These are phyloP conservation scores for Arachis stenosperma DNA, from an alignment of 306 rosid genomes.

Conservation along the genomic window DNA sequence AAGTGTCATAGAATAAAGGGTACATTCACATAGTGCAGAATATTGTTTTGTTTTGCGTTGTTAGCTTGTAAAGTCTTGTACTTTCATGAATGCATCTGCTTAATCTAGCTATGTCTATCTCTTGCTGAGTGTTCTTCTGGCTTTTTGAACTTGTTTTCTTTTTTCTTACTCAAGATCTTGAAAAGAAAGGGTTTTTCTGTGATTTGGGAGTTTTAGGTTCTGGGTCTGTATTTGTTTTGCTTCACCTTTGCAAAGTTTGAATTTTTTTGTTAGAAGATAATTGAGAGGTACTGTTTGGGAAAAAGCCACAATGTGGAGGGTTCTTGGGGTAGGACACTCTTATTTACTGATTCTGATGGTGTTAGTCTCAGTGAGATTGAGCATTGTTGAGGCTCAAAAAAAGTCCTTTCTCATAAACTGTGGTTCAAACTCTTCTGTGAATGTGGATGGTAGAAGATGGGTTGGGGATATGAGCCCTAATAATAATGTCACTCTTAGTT, in stretches of 20 bases:
- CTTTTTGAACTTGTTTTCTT: slow-evolving; percentile 37
- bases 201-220: slow-evolving; percentile 37
- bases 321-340: slow-evolving; percentile 42
- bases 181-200: slow-evolving; percentile 35
- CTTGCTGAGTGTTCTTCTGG: slow-evolving; percentile 21
- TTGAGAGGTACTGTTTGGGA: slow-evolving; percentile 24
- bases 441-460: slow-evolving; percentile 83
- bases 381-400: slow-evolving; percentile 58
- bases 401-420: slow-evolving; percentile 67
- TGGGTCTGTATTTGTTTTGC: slow-evolving; percentile 34
- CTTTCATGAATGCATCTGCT: slow-evolving; percentile 37
- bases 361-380: slow-evolving; percentile 43
- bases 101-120: background rate
- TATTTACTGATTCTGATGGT: slow-evolving; percentile 44
- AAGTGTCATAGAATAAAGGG: slow-evolving; percentile 14
- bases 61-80: slow-evolving; percentile 46
- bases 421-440: slow-evolving; percentile 76
- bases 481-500: slow-evolving; percentile 57
- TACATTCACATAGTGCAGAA: slow-evolving; percentile 36
- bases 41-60: slow-evolving; percentile 44
- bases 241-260: slow-evolving; percentile 28
- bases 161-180: slow-evolving; percentile 37
- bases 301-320: slow-evolving; percentile 53
- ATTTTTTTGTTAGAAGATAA: slow-evolving; percentile 31
- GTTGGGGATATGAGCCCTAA: slow-evolving; percentile 70